phyloP scores from a whole-genome alignment of 805 yeast genomes.

The Starmerella floris region DNA sequence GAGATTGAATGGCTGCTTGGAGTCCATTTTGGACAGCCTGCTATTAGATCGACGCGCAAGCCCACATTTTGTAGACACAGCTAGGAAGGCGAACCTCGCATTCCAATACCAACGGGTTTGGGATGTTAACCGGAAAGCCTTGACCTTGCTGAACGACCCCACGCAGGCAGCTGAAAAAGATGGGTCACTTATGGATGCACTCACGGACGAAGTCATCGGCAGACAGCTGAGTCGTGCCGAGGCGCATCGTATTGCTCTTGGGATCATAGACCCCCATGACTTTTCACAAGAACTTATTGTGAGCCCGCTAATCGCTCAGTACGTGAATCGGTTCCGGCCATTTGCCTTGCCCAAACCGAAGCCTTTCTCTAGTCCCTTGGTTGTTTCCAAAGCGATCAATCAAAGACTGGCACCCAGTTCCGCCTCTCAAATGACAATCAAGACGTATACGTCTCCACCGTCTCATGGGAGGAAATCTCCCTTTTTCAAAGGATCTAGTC shows the following conservation, averaged over 20 bases:
- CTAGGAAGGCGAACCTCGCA: slow-evolving; percentile 55
- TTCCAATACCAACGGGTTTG: slow-evolving; percentile 79
- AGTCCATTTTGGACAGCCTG: slow-evolving; percentile 43
- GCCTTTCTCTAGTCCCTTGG: slow-evolving; percentile 1
- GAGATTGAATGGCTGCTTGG: slow-evolving; percentile 35
- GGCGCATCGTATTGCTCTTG: slow-evolving; percentile 15
- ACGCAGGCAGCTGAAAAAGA: neutral
- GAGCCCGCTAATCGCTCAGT: slow-evolving; percentile 7
- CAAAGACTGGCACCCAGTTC: too few species aligned
- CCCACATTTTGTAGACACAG: slow-evolving; percentile 43
- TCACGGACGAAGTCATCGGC: slow-evolving; percentile 12
- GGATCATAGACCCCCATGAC: slow-evolving; percentile 13
- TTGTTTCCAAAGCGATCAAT: neutral
- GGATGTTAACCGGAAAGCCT: slow-evolving; percentile 37
- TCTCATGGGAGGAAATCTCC: too few species aligned
- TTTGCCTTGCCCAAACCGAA: neutral
- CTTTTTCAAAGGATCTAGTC: too few species aligned
- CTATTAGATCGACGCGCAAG: slow-evolving; percentile 54
- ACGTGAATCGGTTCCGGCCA: slow-evolving; percentile 6
- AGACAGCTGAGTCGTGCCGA: slow-evolving; percentile 2
- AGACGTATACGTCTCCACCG: too few species aligned
- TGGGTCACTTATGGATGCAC: neutral
- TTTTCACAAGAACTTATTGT: slow-evolving; percentile 3
- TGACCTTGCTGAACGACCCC: slow-evolving; percentile 32
- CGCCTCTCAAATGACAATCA: too few species aligned